phyloP scores from a whole-genome alignment of 2,329 filamentous ascomycete species.

The Hypomyces rosellus region DNA sequence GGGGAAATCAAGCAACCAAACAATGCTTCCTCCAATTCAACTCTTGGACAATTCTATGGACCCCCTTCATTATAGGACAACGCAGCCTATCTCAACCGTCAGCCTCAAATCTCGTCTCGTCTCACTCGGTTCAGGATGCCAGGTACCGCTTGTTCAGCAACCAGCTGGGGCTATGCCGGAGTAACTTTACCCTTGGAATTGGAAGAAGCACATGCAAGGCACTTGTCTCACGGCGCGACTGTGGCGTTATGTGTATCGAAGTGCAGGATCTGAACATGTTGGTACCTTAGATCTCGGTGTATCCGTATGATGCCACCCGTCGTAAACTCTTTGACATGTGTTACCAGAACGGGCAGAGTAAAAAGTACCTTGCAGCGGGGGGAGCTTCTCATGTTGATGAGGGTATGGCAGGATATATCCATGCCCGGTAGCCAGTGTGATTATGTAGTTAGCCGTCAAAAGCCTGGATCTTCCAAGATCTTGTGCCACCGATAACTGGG shows the following conservation, averaged over 20 bases:
- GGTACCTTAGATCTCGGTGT: constrained; percentile 1
- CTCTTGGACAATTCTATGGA: background rate
- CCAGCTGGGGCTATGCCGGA: background rate
- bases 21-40: background rate
- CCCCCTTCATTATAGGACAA: background rate
- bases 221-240: background rate
- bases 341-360: background rate
- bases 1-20: background rate
- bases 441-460: background rate
- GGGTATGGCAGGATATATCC: background rate
- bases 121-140: background rate
- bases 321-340: background rate
- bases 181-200: background rate
- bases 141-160: background rate
- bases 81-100: background rate
- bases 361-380: background rate
- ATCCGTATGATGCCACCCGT: background rate
- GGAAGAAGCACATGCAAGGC: background rate
- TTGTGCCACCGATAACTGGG: background rate
- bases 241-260: constrained; percentile 7
- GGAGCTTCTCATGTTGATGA: background rate
- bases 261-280: constrained; percentile 12
- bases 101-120: background rate
- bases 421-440: background rate
- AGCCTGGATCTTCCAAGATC: background rate